Conservation (phyloP, 208 protist genomes). For the Leishmania arabica region DNA sequence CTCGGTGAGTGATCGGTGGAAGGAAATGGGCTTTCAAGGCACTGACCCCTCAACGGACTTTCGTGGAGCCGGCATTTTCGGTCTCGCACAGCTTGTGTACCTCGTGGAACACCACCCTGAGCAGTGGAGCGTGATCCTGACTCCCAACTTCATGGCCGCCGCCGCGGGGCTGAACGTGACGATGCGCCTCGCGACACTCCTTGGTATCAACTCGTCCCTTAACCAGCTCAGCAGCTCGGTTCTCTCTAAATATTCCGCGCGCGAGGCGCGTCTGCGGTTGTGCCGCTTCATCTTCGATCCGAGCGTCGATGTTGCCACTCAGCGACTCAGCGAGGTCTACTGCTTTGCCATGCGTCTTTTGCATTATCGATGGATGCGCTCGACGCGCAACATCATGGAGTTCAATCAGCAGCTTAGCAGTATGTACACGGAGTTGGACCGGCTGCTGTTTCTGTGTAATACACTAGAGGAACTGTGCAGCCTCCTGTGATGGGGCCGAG, state of each 20-base stretch:
- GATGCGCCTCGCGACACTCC: slow-evolving; percentile 60
- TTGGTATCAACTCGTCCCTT: slow-evolving; percentile 30
- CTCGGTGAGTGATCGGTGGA: slow-evolving; percentile 61
- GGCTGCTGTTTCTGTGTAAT: slow-evolving; percentile 36
- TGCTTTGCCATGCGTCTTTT: slow-evolving; percentile 61
- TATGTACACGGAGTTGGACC: slow-evolving; percentile 44
- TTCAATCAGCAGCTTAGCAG: slow-evolving; percentile 52
- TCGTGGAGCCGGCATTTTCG: slow-evolving; percentile 76
- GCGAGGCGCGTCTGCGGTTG: slow-evolving; percentile 30
- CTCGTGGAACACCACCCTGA: slow-evolving; percentile 62
- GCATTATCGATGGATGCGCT: slow-evolving; percentile 45
- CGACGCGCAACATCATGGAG: slow-evolving; percentile 62
- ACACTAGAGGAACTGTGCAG: slow-evolving; percentile 45
- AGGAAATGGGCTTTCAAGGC: slow-evolving; percentile 87
- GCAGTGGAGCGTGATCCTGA: slow-evolving; percentile 39
- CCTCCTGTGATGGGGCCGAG: slow-evolving; percentile 10
- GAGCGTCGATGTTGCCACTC: slow-evolving; percentile 32
- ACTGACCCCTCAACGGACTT: slow-evolving; percentile 88
- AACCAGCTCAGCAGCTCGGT: slow-evolving; percentile 46
- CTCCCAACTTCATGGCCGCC: slow-evolving; percentile 52
- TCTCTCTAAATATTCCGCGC: slow-evolving; percentile 31
- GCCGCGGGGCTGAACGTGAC: slow-evolving; percentile 82
- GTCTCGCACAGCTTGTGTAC: slow-evolving; percentile 77
- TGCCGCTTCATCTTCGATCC: slow-evolving; percentile 44
- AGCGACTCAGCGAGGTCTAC: slow-evolving; percentile 58